Base-by-base conservation (phyloP, 495 filamentous ascomycete species). In the Xylaria intraflava region DNA sequence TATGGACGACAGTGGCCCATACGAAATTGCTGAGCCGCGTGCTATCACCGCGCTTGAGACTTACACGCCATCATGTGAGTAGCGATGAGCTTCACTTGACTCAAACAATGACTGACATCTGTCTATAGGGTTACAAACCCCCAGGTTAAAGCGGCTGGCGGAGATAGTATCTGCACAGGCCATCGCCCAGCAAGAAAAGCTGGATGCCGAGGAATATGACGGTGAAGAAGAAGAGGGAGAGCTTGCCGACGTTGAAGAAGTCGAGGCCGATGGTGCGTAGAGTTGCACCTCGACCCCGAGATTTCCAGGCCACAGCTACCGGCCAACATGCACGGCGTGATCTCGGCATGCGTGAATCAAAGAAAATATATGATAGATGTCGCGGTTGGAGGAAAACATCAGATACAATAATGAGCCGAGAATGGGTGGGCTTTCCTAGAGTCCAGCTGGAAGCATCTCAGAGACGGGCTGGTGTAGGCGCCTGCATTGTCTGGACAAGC, bases 1-100 rank as follows among this genome's bases (percentile, higher is more conserved):
- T 67, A 96, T 97, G 93, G 94, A 99, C 53, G 94, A 99, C 69
- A 95, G 90, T 60, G 94, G 94, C n/a, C 94, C 93, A 33, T 99
- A 97, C 65, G 94, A 97, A 70, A 97, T 99, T 65, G 92, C 94
- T 19, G 94, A 97, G 66, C 94, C 94, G 20, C 82, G 94, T 54
- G 86, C 87, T 26, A 99, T 99, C 65, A 96, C 90, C 1, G 94
- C 94, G 27, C 67, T 99, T 62, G 94, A 99, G 75, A 99, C 94
- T 8, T 97, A 97, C 67, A 96, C 93, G 17, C 94, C 93, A 30
- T 93, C 89, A 17, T 96, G 88, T 91, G 74, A 73, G 86, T 81
- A 51, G 20, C 27, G 14, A 22, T 33, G 41, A 22, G n/a, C 24
- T 11, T 16, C 11, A 11, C 55, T 49, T 29, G 17, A 11, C 42